Conservation (phyloP, 23 red algal genomes). For the Chondrus crispus region DNA sequence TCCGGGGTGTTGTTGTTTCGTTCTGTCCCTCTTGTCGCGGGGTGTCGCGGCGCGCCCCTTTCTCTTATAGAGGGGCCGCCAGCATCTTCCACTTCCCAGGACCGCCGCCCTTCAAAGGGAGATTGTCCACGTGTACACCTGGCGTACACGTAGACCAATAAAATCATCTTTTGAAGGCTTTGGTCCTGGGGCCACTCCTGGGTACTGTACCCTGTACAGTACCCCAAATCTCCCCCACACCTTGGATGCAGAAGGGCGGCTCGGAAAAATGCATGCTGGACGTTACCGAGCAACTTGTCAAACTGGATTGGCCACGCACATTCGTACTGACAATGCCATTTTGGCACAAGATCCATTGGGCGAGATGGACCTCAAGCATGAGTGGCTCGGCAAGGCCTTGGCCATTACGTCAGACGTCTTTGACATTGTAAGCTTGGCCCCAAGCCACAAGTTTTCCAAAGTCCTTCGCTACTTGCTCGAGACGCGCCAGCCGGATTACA, state of each 20-base stretch:
- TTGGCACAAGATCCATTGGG: conserved; percentile 47
- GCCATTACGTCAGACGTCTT: conserved; percentile 47
- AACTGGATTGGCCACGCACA: conserved; percentile 50
- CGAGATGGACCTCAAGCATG: conserved; percentile 41
- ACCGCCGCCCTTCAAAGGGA: too few relatives aligned
- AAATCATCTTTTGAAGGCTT: too few relatives aligned
- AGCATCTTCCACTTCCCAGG: too few relatives aligned
- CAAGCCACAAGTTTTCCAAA: conserved; percentile 59
- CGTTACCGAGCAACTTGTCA: conserved; percentile 18
- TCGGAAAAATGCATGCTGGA: conserved; percentile 66
- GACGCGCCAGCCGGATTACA: conserved; percentile 24
- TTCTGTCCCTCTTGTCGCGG: too few relatives aligned
- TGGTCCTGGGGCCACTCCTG: too few relatives aligned
- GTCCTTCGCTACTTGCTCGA: conserved; percentile 31
- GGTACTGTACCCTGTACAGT: too few relatives aligned
- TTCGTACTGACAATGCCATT: conserved; percentile 60
- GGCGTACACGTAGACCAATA: too few relatives aligned
- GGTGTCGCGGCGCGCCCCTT: too few relatives aligned
- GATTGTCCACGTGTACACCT: too few relatives aligned
- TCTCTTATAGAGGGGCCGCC: too few relatives aligned
- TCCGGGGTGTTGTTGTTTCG: too few relatives aligned
- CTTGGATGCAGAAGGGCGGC: conserved; percentile 63
- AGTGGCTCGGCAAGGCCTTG: conserved; percentile 45
- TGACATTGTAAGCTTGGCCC: conserved; percentile 41
- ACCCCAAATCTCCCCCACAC: too few relatives aligned